phyloP scores from a whole-genome alignment of 2,329 filamentous ascomycete genomes.

The Aspergillus melleus region DNA sequence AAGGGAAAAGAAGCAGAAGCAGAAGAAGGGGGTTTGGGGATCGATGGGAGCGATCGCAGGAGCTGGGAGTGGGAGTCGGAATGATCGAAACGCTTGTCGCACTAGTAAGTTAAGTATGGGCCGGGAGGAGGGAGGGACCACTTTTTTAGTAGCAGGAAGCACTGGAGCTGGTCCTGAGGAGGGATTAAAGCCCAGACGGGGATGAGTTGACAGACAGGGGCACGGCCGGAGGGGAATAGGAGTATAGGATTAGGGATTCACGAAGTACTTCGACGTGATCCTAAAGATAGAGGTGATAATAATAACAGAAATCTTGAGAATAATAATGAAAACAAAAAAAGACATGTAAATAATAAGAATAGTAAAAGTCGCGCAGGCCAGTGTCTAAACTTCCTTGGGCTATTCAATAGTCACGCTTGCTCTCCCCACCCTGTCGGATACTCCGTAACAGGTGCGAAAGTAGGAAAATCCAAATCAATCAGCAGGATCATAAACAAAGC shows the following conservation, averaged over 20 bases:
- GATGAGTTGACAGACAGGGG: not conserved
- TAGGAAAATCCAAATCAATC: not conserved
- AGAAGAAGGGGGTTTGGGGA: conserved; percentile 3
- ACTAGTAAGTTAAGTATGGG: conserved; percentile 9
- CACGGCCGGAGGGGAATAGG: not conserved
- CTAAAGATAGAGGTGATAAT: not conserved
- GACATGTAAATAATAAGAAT: not conserved
- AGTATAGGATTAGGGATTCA: too few relatives aligned
- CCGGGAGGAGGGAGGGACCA: conserved; percentile 10
- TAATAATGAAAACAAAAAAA: not conserved
- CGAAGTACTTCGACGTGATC: too few relatives aligned
- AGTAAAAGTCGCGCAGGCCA: too few relatives aligned
- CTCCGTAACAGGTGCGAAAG: not conserved
- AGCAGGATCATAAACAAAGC: not conserved
- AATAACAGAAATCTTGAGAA: not conserved
- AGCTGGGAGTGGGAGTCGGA: conserved; percentile 2
- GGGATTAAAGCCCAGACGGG: conserved; percentile 5
- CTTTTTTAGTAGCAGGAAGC: conserved; percentile 3
- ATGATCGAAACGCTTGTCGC: conserved; percentile 13
- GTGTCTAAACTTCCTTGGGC: not conserved
- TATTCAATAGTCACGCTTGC: not conserved
- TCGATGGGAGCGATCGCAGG: not conserved
- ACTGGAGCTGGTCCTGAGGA: not conserved
- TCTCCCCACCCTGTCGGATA: not conserved
- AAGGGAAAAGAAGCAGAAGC: not conserved